phyloP scores from a whole-genome alignment of 345 rosid genomes.

The Cochlearia excelsa region DNA sequence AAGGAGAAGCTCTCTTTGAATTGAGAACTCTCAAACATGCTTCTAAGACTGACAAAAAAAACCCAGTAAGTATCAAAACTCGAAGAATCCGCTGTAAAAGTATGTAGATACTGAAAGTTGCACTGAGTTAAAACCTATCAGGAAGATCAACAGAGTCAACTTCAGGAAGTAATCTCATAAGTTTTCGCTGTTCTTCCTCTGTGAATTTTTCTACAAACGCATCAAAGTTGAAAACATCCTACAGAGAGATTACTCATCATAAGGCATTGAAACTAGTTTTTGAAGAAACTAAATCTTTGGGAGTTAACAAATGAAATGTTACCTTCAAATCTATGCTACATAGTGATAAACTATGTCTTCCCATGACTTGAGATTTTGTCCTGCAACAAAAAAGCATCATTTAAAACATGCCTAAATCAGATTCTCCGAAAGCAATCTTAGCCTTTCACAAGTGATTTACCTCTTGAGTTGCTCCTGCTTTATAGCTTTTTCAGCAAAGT shows the following conservation, averaged over 20 bases:
- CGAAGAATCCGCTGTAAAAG: background rate
- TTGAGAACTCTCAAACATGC: constrained; percentile 75
- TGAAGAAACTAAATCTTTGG: constrained; percentile 14
- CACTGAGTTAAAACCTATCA: constrained; percentile 46
- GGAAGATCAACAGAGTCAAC: constrained; percentile 54
- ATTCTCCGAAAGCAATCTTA: constrained; percentile 8
- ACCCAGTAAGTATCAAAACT: constrained; percentile 1
- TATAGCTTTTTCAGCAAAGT: constrained; percentile 31
- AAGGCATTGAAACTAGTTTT: background rate
- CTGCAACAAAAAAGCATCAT: constrained; percentile 45
- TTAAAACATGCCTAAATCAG: background rate
- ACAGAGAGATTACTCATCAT: constrained; percentile 5
- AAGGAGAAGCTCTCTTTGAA: constrained; percentile 70
- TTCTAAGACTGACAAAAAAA: constrained; percentile 57
- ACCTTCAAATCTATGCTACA: constrained; percentile 78
- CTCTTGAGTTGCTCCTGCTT: constrained; percentile 56
- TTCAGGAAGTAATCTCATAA: constrained; percentile 66
- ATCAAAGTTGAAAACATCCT: constrained; percentile 81
- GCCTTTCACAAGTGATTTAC: constrained; percentile 36
- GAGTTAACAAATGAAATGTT: constrained; percentile 33
- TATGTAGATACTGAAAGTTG: constrained; percentile 11
- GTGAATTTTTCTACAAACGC: constrained; percentile 62
- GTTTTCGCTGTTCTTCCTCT: constrained; percentile 68
- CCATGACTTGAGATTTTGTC: constrained; percentile 58
- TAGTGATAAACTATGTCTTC: constrained; percentile 57